Conservation (phyloP, 306 rosid genomes). For the Morella rubra region DNA sequence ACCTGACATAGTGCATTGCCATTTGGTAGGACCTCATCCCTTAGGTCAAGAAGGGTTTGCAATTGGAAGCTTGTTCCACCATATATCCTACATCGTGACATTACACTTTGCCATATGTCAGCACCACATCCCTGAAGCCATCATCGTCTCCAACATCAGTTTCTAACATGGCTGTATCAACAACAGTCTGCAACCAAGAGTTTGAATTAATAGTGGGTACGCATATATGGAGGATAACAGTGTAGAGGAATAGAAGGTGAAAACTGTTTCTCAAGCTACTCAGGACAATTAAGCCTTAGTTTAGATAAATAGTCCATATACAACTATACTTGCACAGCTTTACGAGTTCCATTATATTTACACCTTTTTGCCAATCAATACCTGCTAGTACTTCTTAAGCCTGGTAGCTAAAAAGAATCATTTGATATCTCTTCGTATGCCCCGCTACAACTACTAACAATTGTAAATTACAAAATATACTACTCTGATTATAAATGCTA, state of each 20-base stretch:
- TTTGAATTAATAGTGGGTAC: background rate
- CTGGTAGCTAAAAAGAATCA: background rate
- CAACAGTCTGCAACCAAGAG: constrained; percentile 54
- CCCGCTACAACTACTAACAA: background rate
- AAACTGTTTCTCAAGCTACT: background rate
- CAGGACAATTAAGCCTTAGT: background rate
- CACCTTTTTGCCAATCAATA: background rate
- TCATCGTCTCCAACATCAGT: constrained; percentile 39
- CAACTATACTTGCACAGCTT: background rate
- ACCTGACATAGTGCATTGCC: constrained; percentile 30
- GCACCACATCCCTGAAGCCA: constrained; percentile 18
- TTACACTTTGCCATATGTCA: background rate
- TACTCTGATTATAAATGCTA: background rate
- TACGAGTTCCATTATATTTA: background rate
- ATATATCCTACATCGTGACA: too few species aligned
- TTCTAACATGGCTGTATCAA: constrained; percentile 50
- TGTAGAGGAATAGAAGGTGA: background rate
- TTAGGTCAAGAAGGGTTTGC: background rate
- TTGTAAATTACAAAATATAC: background rate
- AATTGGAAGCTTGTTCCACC: too few species aligned
- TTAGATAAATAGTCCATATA: background rate
- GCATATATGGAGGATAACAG: background rate
- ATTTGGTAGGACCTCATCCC: constrained; percentile 24
- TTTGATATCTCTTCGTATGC: background rate
- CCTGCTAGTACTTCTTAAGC: background rate